Percentiles rank a stretch among this genome's conserved stretches.
Conservation (phyloP, 495 filamentous ascomycete genomes). For the Neurospora sp. region DNA sequence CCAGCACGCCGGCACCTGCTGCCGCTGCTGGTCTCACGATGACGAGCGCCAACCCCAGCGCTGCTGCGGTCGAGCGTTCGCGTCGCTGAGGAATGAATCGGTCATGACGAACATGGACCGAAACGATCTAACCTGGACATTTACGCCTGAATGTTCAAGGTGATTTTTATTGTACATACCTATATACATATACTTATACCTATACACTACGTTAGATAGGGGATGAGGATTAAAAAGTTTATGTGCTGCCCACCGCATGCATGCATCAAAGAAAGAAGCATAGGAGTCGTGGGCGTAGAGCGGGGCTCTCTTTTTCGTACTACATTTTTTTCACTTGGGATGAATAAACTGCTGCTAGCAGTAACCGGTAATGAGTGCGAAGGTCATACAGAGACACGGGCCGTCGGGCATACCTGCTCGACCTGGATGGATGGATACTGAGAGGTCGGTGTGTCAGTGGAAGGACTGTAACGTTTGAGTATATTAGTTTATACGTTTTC, state of each 20-base stretch:
- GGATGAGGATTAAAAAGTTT: neutral
- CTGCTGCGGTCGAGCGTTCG: slow-evolving; percentile 23
- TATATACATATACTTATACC: neutral
- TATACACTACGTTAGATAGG: neutral
- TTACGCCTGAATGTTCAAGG: neutral
- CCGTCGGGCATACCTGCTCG: neutral
- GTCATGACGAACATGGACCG: neutral
- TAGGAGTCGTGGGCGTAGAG: neutral
- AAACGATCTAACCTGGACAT: neutral
- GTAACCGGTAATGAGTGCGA: neutral
- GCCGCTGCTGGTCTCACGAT: slow-evolving; percentile 32
- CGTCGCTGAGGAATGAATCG: slow-evolving; percentile 9
- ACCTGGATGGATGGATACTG: neutral
- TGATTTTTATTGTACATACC: neutral
- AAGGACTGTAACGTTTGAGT: neutral
- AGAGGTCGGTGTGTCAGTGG: neutral
- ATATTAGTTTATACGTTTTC: neutral
- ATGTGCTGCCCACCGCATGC: neutral
- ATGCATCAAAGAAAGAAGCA: neutral
- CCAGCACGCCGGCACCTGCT: no score
- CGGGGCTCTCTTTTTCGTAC: neutral
- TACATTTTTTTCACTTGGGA: neutral
- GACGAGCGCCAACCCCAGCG: slow-evolving; percentile 23
- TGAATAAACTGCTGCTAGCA: neutral
- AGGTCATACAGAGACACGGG: neutral